A percentile compares a stretch with the other conserved stretches of the same genome.
These are phyloP conservation scores for Kodamaea laetipori DNA, from an alignment of 805 yeast genomes.

Conservation along the genomic window DNA sequence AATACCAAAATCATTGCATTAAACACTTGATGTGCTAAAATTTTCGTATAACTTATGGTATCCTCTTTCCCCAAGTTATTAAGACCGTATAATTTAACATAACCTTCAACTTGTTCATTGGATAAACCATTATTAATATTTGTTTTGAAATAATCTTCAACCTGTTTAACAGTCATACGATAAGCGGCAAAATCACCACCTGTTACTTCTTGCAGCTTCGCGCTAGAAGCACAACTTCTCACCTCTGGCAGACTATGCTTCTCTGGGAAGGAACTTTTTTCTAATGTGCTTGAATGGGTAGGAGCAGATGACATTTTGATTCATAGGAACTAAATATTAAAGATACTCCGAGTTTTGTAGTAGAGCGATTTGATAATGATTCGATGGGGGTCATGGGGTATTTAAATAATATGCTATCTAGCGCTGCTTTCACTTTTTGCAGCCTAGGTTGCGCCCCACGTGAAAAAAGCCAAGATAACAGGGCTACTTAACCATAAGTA, in stretches of 20 bases:
- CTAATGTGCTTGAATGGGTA: constrained; percentile 8
- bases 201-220: background rate
- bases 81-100: constrained; percentile 45
- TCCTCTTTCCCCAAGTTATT: constrained; percentile 64
- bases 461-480: constrained; percentile 2
- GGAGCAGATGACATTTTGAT: constrained; percentile 8
- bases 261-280: constrained; percentile 3
- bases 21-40: constrained; percentile 65
- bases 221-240: background rate
- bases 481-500: background rate
- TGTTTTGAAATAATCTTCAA: constrained; percentile 43
- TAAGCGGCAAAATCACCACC: constrained; percentile 15
- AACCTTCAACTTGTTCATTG: constrained; percentile 18
- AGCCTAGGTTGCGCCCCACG: background rate
- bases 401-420: background rate
- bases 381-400: no score
- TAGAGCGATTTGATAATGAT: background rate
- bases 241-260: background rate
- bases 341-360: background rate
- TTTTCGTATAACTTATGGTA: constrained; percentile 53
- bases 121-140: constrained; percentile 48
- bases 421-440: background rate
- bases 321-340: constrained; percentile 1
- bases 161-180: constrained; percentile 37
- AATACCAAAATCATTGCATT: constrained; percentile 80